Evolutionary conservation across 805 yeast species (phyloP).

Genomic region (Maudiozyma barnettii): DNA sequence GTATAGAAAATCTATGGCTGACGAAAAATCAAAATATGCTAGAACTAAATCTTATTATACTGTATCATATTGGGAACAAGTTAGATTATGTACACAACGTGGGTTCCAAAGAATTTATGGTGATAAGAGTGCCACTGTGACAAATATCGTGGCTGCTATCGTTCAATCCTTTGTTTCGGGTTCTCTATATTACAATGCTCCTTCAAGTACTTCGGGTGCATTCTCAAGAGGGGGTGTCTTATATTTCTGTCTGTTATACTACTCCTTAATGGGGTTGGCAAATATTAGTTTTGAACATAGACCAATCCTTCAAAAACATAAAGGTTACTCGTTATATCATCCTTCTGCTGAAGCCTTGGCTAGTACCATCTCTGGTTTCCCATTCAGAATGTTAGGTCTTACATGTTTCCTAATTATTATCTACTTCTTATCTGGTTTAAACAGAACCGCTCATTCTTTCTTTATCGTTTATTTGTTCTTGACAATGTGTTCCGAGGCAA

Average conservation of each 20-base stretch:
- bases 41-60: slow-evolving; percentile 22
- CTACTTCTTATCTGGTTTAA: slow-evolving; percentile 50
- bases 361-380: slow-evolving; percentile 50
- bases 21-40: slow-evolving; percentile 22
- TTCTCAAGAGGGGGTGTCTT: slow-evolving; percentile 58
- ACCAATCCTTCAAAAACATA: slow-evolving; percentile 61
- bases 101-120: slow-evolving; percentile 49
- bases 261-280: slow-evolving; percentile 41
- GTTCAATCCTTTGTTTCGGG: slow-evolving; percentile 52
- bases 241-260: slow-evolving; percentile 50
- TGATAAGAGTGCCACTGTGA: slow-evolving; percentile 42
- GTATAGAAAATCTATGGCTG: slow-evolving; percentile 25
- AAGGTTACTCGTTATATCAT: slow-evolving; percentile 59
- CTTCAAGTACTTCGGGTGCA: slow-evolving; percentile 44
- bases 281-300: slow-evolving; percentile 43
- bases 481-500: slow-evolving; percentile 17
- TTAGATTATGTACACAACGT: slow-evolving; percentile 40
- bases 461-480: slow-evolving; percentile 41
- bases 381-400: slow-evolving; percentile 44
- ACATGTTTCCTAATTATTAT: slow-evolving; percentile 39
- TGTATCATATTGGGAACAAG: slow-evolving; percentile 35
- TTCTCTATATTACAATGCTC: slow-evolving; percentile 50
- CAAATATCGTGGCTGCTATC: slow-evolving; percentile 26
- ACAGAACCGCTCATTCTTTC: slow-evolving; percentile 44
- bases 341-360: slow-evolving; percentile 74